Conservation (phyloP, 2,329 filamentous ascomycete genomes). For the Lachnellula suecica region DNA sequence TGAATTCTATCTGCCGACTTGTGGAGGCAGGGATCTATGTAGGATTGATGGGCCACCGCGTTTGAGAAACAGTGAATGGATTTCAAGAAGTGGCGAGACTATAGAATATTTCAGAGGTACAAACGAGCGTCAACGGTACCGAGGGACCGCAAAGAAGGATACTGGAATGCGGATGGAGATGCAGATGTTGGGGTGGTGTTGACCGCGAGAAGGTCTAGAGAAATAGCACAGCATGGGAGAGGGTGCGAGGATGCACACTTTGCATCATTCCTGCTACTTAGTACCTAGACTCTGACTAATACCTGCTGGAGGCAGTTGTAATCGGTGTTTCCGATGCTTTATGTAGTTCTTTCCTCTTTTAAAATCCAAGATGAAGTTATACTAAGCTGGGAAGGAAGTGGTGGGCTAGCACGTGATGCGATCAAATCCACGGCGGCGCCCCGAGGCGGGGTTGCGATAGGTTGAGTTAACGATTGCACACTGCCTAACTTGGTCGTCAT, state of each 20-base stretch:
- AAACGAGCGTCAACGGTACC: neutral
- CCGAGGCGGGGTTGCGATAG: constrained; percentile 12
- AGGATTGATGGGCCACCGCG: neutral
- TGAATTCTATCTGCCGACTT: too few relatives aligned
- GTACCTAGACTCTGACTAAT: too few relatives aligned
- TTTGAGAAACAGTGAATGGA: neutral
- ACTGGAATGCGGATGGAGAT: neutral
- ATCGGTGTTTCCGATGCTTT: too few relatives aligned
- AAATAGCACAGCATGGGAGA: too few relatives aligned
- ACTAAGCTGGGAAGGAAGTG: neutral
- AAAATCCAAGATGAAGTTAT: neutral
- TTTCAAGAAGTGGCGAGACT: neutral
- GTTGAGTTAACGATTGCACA: constrained; percentile 12
- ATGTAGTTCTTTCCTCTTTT: neutral
- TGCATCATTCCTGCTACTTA: too few relatives aligned
- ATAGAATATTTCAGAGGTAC: neutral
- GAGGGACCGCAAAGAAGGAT: neutral
- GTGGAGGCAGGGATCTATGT: too few relatives aligned
- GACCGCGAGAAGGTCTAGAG: too few relatives aligned
- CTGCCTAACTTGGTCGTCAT: constrained; percentile 15
- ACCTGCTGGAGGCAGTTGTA: too few relatives aligned
- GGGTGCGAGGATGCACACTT: neutral
- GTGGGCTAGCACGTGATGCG: constrained; percentile 1
- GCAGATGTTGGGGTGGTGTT: too few relatives aligned
- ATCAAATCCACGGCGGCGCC: neutral